A percentile compares a stretch with the other conserved stretches of the same genome.
These are phyloP conservation scores for Pezicula radicicola DNA, from an alignment of 2,329 filamentous ascomycete genomes.

Conservation along the genomic window DNA sequence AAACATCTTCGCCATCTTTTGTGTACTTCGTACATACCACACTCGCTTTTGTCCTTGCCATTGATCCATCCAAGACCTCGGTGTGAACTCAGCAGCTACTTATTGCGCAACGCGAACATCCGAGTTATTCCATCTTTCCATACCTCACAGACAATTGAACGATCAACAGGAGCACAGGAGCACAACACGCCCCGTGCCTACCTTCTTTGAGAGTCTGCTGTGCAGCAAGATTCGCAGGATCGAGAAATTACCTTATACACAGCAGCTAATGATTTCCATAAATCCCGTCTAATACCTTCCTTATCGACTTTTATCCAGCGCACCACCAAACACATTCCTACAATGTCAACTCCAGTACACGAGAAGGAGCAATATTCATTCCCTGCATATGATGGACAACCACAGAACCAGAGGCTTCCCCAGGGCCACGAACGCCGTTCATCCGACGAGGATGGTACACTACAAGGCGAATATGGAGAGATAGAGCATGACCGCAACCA, in stretches of 20 bases:
- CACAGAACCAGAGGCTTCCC: neutral
- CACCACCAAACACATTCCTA: neutral
- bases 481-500: slow-evolving; percentile 34
- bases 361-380: slow-evolving; percentile 29
- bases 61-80: neutral
- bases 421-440: slow-evolving; percentile 16
- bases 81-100: neutral
- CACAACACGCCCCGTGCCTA: neutral
- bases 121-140: neutral
- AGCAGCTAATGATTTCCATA: neutral
- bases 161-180: neutral
- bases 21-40: slow-evolving; percentile 2
- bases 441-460: slow-evolving; percentile 29
- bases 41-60: slow-evolving; percentile 6
- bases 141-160: neutral
- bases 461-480: slow-evolving; percentile 19
- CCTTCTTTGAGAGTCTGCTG: slow-evolving; percentile 7
- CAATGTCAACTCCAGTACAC: slow-evolving; percentile 25
- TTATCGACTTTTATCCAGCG: neutral
- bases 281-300: neutral
- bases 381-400: slow-evolving; percentile 21
- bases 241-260: neutral
- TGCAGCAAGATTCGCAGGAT: neutral
- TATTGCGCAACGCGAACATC: neutral
- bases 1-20: neutral